These are phyloP conservation scores for Eutrema japonicum DNA, from an alignment of 345 rosid species.

Conservation along the genomic window DNA sequence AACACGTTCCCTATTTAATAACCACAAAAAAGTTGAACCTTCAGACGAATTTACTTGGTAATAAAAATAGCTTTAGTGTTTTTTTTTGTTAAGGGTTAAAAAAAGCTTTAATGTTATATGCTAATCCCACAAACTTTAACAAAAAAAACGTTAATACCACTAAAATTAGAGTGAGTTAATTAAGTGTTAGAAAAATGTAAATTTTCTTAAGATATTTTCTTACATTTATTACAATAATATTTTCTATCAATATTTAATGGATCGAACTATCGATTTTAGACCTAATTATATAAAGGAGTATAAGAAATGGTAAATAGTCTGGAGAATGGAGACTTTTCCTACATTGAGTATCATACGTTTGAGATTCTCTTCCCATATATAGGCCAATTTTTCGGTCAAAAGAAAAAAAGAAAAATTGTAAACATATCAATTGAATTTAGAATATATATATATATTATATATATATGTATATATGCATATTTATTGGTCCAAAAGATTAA, in stretches of 20 bases:
- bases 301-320: not conserved
- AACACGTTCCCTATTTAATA: slow-evolving; percentile 39
- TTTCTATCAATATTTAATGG: not conserved
- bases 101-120: not conserved
- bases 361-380: slow-evolving; percentile 41
- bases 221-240: not conserved
- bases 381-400: slow-evolving; percentile 29
- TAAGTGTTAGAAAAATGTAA: not conserved
- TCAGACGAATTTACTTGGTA: slow-evolving; percentile 9
- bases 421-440: not conserved
- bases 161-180: not conserved
- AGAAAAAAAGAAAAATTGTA: slow-evolving; percentile 25
- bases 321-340: slow-evolving; percentile 28
- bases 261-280: not conserved
- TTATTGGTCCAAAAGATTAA: slow-evolving; percentile 18
- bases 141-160: not conserved
- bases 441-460: not conserved
- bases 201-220: not conserved
- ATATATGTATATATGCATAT: not conserved
- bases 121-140: not conserved
- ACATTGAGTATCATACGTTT: slow-evolving; percentile 43
- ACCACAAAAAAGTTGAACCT: slow-evolving; percentile 33
- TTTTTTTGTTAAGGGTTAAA: not conserved
- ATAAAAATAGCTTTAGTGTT: slow-evolving; percentile 4
- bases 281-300: slow-evolving; percentile 12